Base-by-base conservation (phyloP, 768 basidiomycete genomes). In the Artomyces pyxidatus region DNA sequence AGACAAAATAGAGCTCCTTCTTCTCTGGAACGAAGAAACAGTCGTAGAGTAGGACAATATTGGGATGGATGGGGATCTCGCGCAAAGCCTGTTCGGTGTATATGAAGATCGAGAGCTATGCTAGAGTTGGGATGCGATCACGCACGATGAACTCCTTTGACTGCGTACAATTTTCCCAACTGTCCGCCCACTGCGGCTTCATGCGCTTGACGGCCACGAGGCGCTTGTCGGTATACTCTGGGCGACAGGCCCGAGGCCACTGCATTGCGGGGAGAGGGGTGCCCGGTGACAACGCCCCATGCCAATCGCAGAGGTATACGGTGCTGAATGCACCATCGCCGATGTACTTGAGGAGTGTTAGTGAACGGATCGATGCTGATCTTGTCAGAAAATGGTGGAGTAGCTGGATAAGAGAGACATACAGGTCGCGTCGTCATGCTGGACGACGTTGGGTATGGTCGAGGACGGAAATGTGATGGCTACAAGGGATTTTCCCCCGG, bases 251-350 rank as follows among this genome's bases (percentile, higher is more conserved):
- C 44, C 85, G 86, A 42, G 90, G 88, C 68, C 89, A 90, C 65
- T 96, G 93, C 94, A 96, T 96, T 28, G 93, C 88, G 19, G 92
- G 91, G 54, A 91, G 70, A 37, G 85, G 84, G 44, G 88, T 89
- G 74, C 88, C 86, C 66, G 90, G 83, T 63, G 92, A 90, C 63
- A 98, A 73, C 53, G 88, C 81, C 62, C 89, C 90, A 75, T 96
- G 92, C 95, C 95, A 99, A 76, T 99, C 96, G 68, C 94, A 96
- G 59, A 99, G 78, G 83, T 89, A 92, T 56, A 99, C 96, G 4
- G 93, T 98, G 45, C 96, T 96, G 63, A 99, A 98, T 6, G 95
- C 96, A 47, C 96, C 96, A 65, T 97, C 95, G 37, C 96, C 96
- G 65, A 99, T 80, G 53, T 88, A 85, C 72, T 98, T 98, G 74